A percentile compares a stretch with the other conserved stretches of the same genome.
Evolutionary conservation across 257 asterid genomes (phyloP).

Genomic region (Scutellaria minor): DNA sequence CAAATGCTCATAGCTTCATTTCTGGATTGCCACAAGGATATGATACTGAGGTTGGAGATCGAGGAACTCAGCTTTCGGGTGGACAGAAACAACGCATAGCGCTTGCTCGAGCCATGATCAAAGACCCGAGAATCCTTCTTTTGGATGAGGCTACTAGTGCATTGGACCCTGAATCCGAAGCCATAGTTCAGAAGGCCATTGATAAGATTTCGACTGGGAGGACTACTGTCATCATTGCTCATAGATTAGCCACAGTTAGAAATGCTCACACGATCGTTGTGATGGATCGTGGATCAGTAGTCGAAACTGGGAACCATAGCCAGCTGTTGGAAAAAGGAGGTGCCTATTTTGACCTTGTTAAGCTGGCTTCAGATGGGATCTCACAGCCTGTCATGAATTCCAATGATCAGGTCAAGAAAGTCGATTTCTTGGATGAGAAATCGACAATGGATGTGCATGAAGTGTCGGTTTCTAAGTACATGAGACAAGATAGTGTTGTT

Average conservation of each 20-base stretch:
- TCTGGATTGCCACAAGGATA: conserved; percentile 72
- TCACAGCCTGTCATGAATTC: conserved; percentile 40
- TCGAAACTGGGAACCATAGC: conserved; percentile 70
- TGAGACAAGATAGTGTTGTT: conserved; percentile 36
- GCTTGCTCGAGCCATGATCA: conserved; percentile 82
- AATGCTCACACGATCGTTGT: conserved; percentile 70
- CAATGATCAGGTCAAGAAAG: conserved; percentile 34
- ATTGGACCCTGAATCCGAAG: conserved; percentile 72
- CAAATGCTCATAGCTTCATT: conserved; percentile 77
- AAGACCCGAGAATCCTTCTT: conserved; percentile 74
- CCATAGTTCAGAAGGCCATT: conserved; percentile 73
- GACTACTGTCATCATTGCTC: conserved; percentile 79
- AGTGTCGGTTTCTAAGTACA: conserved; percentile 45
- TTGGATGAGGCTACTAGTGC: conserved; percentile 94
- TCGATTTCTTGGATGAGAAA: conserved; percentile 36
- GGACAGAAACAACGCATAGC: conserved; percentile 91
- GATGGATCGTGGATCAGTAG: conserved; percentile 67
- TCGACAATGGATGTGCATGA: conserved; percentile 40
- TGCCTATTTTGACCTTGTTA: conserved; percentile 64
- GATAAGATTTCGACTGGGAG: conserved; percentile 69
- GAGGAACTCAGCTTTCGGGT: conserved; percentile 81
- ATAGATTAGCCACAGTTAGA: conserved; percentile 74
- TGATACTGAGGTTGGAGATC: conserved; percentile 84
- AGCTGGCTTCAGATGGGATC: conserved; percentile 69
- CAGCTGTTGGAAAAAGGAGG: conserved; percentile 69